These are phyloP conservation scores for Pugionium cornutum DNA, from an alignment of 345 rosid genomes.

Conservation along the genomic window DNA sequence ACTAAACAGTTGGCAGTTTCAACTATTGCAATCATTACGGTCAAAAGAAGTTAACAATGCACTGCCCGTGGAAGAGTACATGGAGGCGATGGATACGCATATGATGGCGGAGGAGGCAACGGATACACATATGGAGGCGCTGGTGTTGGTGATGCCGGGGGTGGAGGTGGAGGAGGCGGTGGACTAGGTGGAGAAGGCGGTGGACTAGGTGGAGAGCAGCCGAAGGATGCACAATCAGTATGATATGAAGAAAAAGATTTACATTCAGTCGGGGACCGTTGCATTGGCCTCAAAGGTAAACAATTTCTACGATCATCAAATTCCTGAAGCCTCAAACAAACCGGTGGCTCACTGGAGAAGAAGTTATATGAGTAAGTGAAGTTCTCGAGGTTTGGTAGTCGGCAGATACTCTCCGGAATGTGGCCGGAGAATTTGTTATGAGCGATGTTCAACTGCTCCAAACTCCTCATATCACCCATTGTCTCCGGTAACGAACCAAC, in stretches of 20 bases:
- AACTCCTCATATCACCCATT: constrained; percentile 63
- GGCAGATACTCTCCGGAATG: constrained; percentile 65
- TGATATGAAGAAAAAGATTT: constrained; percentile 55
- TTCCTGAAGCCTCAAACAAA: constrained; percentile 52
- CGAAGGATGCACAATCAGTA: constrained; percentile 52
- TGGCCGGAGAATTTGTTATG: constrained; percentile 61
- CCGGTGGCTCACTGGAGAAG: constrained; percentile 59
- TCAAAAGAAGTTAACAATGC: background rate
- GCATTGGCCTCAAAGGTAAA: constrained; percentile 58
- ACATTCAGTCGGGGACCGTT: constrained; percentile 64
- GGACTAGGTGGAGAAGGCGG: constrained; percentile 29
- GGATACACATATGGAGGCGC: constrained; percentile 26
- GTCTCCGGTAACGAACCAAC: constrained; percentile 70
- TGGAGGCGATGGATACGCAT: background rate
- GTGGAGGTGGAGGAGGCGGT: constrained; percentile 5
- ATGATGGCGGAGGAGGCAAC: background rate
- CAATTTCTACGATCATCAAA: constrained; percentile 68
- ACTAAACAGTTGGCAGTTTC: constrained; percentile 28
- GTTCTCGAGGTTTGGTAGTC: constrained; percentile 65
- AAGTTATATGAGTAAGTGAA: constrained; percentile 73
- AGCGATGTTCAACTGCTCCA: constrained; percentile 80
- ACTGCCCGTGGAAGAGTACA: background rate
- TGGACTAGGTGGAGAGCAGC: constrained; percentile 50
- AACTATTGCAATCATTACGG: constrained; percentile 8
- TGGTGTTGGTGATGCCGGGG: background rate